Evolutionary conservation across 2,329 filamentous ascomycete species (phyloP).

Genomic region (Sphaerostilbella broomeana): DNA sequence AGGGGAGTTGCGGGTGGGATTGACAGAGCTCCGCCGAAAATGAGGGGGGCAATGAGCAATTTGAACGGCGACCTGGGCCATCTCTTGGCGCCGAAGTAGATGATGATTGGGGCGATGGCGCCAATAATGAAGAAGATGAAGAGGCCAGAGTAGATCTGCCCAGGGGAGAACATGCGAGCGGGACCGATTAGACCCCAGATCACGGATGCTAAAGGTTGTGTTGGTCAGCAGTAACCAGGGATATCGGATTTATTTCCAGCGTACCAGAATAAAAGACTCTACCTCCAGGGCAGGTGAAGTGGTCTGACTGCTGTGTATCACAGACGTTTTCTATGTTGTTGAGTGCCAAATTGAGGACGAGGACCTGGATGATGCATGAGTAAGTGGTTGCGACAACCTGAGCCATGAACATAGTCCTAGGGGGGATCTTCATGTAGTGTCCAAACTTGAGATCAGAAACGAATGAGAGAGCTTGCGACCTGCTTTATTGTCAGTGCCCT

Average conservation of each 20-base stretch:
- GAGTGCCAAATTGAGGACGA: constrained; percentile 57
- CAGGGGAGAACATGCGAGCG: constrained; percentile 55
- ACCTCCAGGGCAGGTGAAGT: constrained; percentile 58
- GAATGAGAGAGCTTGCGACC: constrained; percentile 57
- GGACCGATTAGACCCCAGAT: constrained; percentile 64
- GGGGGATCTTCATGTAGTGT: constrained; percentile 68
- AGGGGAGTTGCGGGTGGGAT: constrained; percentile 64
- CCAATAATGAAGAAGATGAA: constrained; percentile 55
- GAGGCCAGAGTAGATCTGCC: constrained; percentile 54
- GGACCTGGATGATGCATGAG: constrained; percentile 59
- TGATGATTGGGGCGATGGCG: constrained; percentile 43
- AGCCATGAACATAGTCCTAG: constrained; percentile 58
- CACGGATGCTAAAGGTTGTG: constrained; percentile 44
- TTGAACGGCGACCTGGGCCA: constrained; percentile 45
- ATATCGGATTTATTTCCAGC: constrained; percentile 7
- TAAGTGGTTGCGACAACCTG: constrained; percentile 61
- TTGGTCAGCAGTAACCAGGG: background rate
- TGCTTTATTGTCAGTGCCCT: constrained; percentile 14
- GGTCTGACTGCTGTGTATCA: constrained; percentile 45
- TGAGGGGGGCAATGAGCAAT: constrained; percentile 55
- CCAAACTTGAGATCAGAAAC: constrained; percentile 62
- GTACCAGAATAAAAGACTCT: constrained; percentile 57
- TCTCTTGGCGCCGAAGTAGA: constrained; percentile 44
- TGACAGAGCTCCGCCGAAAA: constrained; percentile 52
- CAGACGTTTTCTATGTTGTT: constrained; percentile 59